Evolutionary conservation across 1,284 basidiomycete species (phyloP).

Genomic region (Trichosporon sp.): DNA sequence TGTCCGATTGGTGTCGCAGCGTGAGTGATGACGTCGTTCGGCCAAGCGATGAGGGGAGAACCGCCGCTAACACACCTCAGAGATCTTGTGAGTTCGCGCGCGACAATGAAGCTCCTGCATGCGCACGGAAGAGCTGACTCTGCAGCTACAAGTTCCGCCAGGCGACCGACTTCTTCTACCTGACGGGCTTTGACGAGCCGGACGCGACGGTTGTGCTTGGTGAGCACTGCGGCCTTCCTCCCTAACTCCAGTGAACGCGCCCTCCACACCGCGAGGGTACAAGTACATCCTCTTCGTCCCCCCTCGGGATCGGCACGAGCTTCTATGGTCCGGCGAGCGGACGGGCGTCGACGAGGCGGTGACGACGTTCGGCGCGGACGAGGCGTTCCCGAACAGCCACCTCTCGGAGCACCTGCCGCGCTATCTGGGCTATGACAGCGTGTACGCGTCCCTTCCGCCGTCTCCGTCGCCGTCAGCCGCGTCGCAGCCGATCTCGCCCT

Average conservation of each 20-base stretch:
- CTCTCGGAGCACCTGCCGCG: constrained; percentile 39
- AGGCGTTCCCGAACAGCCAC: constrained; percentile 50
- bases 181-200: constrained; percentile 92
- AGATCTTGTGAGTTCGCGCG: constrained; percentile 54
- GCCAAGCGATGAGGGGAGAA: not conserved
- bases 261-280: constrained; percentile 69
- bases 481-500: constrained; percentile 40
- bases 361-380: constrained; percentile 68
- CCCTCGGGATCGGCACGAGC: constrained; percentile 69
- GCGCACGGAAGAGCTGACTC: constrained; percentile 5
- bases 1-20: constrained; percentile 80
- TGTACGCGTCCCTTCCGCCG: constrained; percentile 51
- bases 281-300: constrained; percentile 82
- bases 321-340: constrained; percentile 88
- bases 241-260: constrained; percentile 32
- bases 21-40: constrained; percentile 54
- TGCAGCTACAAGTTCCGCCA: constrained; percentile 90
- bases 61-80: constrained; percentile 32
- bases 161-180: constrained; percentile 86
- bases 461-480: constrained; percentile 41
- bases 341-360: constrained; percentile 62
- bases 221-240: constrained; percentile 32
- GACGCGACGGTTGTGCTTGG: constrained; percentile 81
- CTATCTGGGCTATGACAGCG: constrained; percentile 29
- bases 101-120: not conserved